Conservation (phyloP, 306 rosid genomes). For the Bauhinia variegata region DNA sequence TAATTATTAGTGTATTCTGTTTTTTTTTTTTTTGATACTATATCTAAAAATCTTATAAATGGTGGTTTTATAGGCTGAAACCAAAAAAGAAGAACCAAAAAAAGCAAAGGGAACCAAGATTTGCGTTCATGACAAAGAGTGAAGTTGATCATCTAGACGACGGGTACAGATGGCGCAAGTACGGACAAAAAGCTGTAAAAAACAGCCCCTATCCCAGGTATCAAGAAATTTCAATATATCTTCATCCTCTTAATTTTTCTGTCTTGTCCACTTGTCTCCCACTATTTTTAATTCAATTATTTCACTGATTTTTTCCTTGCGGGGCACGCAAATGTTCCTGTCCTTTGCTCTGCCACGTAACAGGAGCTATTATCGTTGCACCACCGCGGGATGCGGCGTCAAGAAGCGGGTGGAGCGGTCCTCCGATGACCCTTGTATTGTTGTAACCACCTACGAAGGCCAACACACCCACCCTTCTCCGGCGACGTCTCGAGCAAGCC, state of each 20-base stretch:
- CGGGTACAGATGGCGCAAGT: conserved; percentile 92
- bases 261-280: neutral
- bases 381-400: conserved; percentile 67
- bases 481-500: conserved; percentile 50
- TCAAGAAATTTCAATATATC: neutral
- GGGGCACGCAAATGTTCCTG: conserved; percentile 13
- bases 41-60: too few species aligned
- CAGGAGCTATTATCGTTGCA: conserved; percentile 98
- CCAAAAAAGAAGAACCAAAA: conserved; percentile 78
- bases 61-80: conserved; percentile 49
- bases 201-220: conserved; percentile 97
- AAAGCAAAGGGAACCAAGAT: conserved; percentile 69
- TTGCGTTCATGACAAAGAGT: conserved; percentile 86
- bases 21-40: too few species aligned
- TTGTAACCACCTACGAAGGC: conserved; percentile 93
- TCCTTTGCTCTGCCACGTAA: neutral
- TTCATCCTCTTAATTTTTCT: neutral
- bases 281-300: neutral
- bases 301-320: conserved; percentile 25
- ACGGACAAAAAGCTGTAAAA: conserved; percentile 95
- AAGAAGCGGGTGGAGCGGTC: conserved; percentile 94
- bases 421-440: conserved; percentile 57
- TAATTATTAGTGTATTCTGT: neutral
- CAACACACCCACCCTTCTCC: conserved; percentile 80
- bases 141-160: conserved; percentile 90